These are phyloP conservation scores for Picochlorum sp. DNA, from an alignment of 139 green algal species.

Conservation along the genomic window DNA sequence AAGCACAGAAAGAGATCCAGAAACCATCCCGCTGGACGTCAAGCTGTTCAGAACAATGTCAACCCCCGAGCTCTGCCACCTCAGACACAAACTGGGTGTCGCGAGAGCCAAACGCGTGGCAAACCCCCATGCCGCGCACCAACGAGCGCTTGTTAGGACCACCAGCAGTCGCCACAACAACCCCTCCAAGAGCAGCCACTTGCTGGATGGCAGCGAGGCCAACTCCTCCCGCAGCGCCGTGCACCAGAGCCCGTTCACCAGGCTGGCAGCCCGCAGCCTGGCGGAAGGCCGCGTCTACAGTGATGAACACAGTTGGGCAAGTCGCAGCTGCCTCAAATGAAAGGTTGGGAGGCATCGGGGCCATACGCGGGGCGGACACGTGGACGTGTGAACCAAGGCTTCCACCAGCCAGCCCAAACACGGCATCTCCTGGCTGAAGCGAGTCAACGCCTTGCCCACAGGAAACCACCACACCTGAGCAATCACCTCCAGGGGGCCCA, in stretches of 20 bases:
- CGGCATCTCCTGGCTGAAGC: conserved; percentile 26
- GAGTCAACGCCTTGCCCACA: conserved; percentile 9
- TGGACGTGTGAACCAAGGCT: conserved; percentile 62
- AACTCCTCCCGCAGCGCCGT: too few species aligned
- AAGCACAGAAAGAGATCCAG: too few species aligned
- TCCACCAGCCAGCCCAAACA: conserved; percentile 72
- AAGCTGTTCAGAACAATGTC: too few species aligned
- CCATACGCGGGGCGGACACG: conserved; percentile 42
- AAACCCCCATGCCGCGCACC: conserved; percentile 44
- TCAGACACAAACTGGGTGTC: conserved; percentile 22
- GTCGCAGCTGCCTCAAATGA: conserved; percentile 64
- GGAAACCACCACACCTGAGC: conserved; percentile 37
- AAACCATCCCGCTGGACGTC: too few species aligned
- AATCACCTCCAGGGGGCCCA: conserved; percentile 45
- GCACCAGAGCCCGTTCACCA: too few species aligned
- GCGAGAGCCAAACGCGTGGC: conserved; percentile 34
- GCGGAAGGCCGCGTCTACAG: conserved; percentile 49
- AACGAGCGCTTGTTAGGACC: conserved; percentile 54
- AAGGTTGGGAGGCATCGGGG: conserved; percentile 50
- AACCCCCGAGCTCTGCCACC: too few species aligned
- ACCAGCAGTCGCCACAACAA: too few species aligned
- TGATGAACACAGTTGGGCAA: conserved; percentile 74
- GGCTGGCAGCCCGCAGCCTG: too few species aligned
- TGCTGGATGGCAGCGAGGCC: too few species aligned
- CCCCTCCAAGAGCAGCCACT: too few species aligned